These are phyloP conservation scores for Tilletia caries DNA, from an alignment of 1,284 basidiomycete species.

Conservation along the genomic window DNA sequence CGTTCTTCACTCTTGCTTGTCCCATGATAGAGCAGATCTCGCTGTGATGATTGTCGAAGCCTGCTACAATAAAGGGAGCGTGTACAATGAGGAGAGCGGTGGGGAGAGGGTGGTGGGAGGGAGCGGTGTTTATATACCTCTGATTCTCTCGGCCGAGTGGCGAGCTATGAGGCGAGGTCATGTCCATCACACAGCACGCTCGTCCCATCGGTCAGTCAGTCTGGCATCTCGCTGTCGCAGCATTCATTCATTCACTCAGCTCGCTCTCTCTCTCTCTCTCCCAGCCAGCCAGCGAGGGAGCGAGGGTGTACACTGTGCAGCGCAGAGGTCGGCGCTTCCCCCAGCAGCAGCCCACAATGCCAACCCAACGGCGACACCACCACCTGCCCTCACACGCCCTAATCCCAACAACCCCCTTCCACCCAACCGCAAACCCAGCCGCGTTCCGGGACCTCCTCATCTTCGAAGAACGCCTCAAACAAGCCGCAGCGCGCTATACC, in stretches of 20 bases:
- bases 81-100: conserved; percentile 11
- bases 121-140: not conserved
- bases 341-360: not conserved
- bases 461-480: conserved; percentile 94
- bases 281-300: not conserved
- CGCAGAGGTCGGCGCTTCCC: not conserved
- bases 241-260: no score
- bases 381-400: conserved; percentile 2
- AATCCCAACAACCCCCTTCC: conserved; percentile 22
- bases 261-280: not conserved
- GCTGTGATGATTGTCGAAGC: not conserved
- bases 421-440: conserved; percentile 66
- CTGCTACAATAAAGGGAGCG: conserved; percentile 11
- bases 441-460: conserved; percentile 85
- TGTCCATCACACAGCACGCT: no score
- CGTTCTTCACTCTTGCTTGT: conserved; percentile 5
- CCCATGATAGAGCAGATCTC: conserved; percentile 13
- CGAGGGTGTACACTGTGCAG: not conserved
- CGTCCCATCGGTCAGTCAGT: no score
- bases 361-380: not conserved
- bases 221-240: no score
- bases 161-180: no score
- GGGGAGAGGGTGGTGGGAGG: not conserved
- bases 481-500: conserved; percentile 77
- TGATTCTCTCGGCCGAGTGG: not conserved